These are phyloP conservation scores for Penicillium polonicum DNA, from an alignment of 2,329 filamentous ascomycete genomes.

Conservation along the genomic window DNA sequence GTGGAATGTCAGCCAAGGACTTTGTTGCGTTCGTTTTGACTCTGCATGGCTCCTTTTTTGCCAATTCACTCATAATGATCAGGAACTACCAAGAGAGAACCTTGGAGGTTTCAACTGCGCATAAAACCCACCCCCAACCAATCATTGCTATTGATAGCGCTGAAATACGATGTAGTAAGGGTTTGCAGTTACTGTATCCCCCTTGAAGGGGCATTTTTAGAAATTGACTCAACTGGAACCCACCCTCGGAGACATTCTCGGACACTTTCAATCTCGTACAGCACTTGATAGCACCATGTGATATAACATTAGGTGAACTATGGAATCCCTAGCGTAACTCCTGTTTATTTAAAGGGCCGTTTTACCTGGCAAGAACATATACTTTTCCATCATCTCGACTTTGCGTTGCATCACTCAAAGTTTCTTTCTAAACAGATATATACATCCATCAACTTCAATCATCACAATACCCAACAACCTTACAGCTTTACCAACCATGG, in stretches of 20 bases:
- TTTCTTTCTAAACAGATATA: background rate
- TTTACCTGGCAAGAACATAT: background rate
- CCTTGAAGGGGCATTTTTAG: background rate
- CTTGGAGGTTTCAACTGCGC: background rate
- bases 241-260: constrained; percentile 24
- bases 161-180: background rate
- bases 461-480: too few relatives aligned
- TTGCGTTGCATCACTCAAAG: background rate
- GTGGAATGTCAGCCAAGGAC: too few relatives aligned
- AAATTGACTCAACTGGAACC: background rate
- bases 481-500: constrained; percentile 5
- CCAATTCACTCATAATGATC: background rate
- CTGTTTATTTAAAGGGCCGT: background rate
- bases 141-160: background rate
- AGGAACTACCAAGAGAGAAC: background rate
- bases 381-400: background rate
- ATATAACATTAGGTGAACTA: too few relatives aligned
- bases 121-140: background rate
- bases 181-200: background rate
- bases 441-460: background rate
- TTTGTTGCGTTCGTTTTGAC: background rate
- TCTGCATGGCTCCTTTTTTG: background rate
- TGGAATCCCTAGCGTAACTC: background rate
- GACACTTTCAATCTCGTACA: constrained; percentile 14
- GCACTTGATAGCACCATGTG: background rate